These are phyloP conservation scores for Protostelium mycophagum DNA, from an alignment of 78 protist genomes.

Conservation along the genomic window DNA sequence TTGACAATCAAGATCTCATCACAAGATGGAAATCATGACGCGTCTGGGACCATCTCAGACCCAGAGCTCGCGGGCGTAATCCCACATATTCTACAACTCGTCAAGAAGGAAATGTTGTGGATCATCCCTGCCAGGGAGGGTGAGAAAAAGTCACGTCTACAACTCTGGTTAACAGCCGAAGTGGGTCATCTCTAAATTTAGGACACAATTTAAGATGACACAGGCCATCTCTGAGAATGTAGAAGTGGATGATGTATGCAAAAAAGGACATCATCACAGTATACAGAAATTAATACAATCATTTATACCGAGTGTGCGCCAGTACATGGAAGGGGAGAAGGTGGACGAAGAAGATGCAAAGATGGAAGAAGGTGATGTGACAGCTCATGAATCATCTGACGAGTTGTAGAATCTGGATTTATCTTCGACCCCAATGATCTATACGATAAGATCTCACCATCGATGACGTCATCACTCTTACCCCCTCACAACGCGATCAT, in stretches of 20 bases:
- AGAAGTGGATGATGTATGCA: neutral
- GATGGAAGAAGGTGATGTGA: neutral
- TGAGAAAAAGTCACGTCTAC: neutral
- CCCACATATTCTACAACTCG: constrained; percentile 1
- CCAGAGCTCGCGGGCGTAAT: no score
- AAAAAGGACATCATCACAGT: neutral
- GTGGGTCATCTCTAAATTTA: neutral
- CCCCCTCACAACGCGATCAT: neutral
- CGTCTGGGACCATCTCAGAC: neutral
- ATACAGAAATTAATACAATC: no score
- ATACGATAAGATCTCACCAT: neutral
- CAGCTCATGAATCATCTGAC: neutral
- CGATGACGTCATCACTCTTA: neutral
- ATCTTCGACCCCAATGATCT: neutral
- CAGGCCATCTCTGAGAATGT: neutral
- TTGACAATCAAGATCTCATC: neutral
- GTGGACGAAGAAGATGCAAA: neutral
- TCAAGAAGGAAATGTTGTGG: neutral
- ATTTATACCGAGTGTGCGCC: neutral
- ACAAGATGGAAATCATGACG: neutral
- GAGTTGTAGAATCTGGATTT: neutral
- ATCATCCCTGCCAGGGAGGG: neutral
- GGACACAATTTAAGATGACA: neutral
- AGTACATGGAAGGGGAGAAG: neutral
- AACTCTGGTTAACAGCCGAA: neutral